A percentile compares a stretch with the other conserved stretches of the same genome.
These are phyloP conservation scores for Penicillium subrubescens DNA, from an alignment of 495 filamentous ascomycete species.

Conservation along the genomic window DNA sequence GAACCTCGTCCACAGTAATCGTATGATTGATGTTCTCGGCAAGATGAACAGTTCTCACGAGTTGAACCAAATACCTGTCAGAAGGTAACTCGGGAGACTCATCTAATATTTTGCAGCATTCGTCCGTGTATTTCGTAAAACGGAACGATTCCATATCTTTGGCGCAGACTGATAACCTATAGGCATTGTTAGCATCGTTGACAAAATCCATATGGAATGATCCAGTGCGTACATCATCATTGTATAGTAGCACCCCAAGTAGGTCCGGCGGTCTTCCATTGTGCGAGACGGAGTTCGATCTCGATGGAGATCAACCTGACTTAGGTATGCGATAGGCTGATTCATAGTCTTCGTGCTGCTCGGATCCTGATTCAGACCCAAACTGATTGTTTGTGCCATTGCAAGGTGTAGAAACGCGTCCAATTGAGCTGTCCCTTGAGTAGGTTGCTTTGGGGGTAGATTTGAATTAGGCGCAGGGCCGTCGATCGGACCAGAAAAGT, in stretches of 20 bases:
- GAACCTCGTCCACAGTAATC: constrained; percentile 10
- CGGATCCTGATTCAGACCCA: constrained; percentile 30
- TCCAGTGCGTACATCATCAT: constrained; percentile 24
- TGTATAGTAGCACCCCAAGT: constrained; percentile 41
- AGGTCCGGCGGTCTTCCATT: constrained; percentile 32
- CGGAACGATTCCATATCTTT: constrained; percentile 32
- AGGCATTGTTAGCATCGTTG: not conserved
- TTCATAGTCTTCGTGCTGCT: constrained; percentile 19
- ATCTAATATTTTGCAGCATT: constrained; percentile 24
- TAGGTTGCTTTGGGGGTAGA: not conserved
- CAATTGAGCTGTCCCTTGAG: constrained; percentile 19
- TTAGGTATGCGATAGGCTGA: constrained; percentile 27
- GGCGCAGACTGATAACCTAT: constrained; percentile 33
- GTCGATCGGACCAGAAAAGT: not conserved
- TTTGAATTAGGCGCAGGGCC: not conserved
- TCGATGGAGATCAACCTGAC: constrained; percentile 13
- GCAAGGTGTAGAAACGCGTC: constrained; percentile 29
- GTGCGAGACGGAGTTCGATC: constrained; percentile 22
- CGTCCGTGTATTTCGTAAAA: constrained; percentile 33
- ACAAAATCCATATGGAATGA: not conserved
- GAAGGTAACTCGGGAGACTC: constrained; percentile 18
- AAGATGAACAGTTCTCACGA: constrained; percentile 28
- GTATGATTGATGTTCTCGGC: constrained; percentile 20
- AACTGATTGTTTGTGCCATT: constrained; percentile 29
- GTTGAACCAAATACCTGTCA: constrained; percentile 29